Conservation (phyloP, 2,329 filamentous ascomycete species). For the Nemania serpens region DNA sequence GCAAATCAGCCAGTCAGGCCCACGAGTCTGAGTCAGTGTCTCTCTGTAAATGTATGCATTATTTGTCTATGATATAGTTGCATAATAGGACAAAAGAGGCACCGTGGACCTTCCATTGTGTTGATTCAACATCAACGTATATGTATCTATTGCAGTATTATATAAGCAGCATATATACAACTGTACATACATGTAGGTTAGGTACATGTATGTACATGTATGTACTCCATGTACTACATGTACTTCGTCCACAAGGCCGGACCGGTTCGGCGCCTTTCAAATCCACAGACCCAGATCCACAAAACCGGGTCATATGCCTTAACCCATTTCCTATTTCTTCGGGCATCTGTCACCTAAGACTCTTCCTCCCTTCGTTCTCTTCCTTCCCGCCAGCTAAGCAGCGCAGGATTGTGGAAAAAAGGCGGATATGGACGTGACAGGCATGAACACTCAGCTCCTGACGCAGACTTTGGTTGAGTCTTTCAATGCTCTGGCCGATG, state of each 20-base stretch:
- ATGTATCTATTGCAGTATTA: too few relatives aligned
- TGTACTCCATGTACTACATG: too few relatives aligned
- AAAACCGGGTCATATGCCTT: conserved; percentile 26
- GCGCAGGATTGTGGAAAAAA: conserved; percentile 12
- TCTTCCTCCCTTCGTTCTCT: conserved; percentile 1
- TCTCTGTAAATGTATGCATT: too few relatives aligned
- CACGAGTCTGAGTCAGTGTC: too few relatives aligned
- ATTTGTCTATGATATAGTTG: too few relatives aligned
- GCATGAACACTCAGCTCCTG: conserved; percentile 50
- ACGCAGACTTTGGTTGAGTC: conserved; percentile 66
- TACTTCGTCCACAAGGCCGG: conserved; percentile 8
- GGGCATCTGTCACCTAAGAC: conserved; percentile 7
- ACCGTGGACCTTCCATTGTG: too few relatives aligned
- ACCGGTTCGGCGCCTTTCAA: conserved; percentile 18
- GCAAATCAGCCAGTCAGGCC: too few relatives aligned
- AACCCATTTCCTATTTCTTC: conserved; percentile 23
- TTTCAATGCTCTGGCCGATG: conserved; percentile 67
- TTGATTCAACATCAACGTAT: too few relatives aligned
- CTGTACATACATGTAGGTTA: too few relatives aligned
- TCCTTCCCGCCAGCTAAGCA: conserved; percentile 4
- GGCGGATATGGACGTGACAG: conserved; percentile 29
- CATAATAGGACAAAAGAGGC: too few relatives aligned
- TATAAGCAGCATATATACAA: too few relatives aligned
- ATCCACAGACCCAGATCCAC: conserved; percentile 29
- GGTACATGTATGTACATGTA: too few relatives aligned